Percentiles rank a stretch among this genome's conserved stretches.
Evolutionary conservation across 768 basidiomycete genomes (phyloP).

Genomic region (Xerocomellus amylosporus): DNA sequence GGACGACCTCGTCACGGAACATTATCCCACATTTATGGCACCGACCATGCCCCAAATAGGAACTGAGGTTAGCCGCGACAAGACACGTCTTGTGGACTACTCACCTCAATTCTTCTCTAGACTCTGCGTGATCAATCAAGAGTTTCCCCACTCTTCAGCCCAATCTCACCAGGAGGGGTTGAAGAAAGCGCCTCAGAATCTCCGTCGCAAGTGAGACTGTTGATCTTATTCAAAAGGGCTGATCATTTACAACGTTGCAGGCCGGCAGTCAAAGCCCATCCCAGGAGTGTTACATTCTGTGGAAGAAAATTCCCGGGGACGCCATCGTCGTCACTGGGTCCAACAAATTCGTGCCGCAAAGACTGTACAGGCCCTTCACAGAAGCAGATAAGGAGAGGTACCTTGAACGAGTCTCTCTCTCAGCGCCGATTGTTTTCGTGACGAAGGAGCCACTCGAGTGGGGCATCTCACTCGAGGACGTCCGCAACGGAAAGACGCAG

Average conservation of each 20-base stretch:
- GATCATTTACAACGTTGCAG: constrained; percentile 2
- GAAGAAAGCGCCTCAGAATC: background rate
- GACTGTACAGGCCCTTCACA: constrained; percentile 67
- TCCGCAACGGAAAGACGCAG: constrained; percentile 52
- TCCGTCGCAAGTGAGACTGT: constrained; percentile 1
- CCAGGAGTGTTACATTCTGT: constrained; percentile 13
- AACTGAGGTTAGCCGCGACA: background rate
- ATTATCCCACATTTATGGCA: background rate
- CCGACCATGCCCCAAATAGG: background rate
- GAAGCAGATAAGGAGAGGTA: constrained; percentile 69
- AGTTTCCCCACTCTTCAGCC: background rate
- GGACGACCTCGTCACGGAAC: background rate
- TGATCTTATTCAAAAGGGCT: background rate
- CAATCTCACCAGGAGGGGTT: background rate
- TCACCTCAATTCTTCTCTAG: background rate
- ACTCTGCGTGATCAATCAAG: background rate
- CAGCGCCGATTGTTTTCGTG: constrained; percentile 59
- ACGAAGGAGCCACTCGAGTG: constrained; percentile 50
- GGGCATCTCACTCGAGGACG: constrained; percentile 61
- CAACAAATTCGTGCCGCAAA: constrained; percentile 59
- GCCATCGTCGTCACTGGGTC: constrained; percentile 27
- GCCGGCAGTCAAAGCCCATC: constrained; percentile 1
- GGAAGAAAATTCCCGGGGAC: constrained; percentile 9
- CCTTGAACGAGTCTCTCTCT: constrained; percentile 62
- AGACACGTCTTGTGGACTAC: background rate